Evolutionary conservation across 176 grass and related monocot genomes (phyloP).

Genomic region (Juncus effusus): DNA sequence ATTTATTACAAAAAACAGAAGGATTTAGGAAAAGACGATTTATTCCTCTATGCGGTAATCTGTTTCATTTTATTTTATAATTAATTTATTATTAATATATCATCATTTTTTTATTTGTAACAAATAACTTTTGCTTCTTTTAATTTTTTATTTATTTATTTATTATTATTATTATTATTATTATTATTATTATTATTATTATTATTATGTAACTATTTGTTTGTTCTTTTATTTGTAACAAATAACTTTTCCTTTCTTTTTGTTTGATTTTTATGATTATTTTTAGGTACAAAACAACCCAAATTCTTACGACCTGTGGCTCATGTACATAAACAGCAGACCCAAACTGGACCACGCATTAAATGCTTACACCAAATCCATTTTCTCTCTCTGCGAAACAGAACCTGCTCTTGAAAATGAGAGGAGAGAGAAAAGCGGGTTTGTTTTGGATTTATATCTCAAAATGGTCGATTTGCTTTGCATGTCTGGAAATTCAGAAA

Average conservation of each 20-base stretch:
- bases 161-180: too few species aligned
- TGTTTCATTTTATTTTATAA: constrained; percentile 32
- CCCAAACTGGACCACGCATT: constrained; percentile 72
- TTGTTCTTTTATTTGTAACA: constrained; percentile 13
- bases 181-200: constrained; percentile 11
- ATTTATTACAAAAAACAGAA: constrained; percentile 90
- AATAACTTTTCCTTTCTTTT: constrained; percentile 20
- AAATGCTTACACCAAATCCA: constrained; percentile 74
- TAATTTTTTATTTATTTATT: constrained; percentile 10
- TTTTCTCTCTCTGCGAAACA: constrained; percentile 67
- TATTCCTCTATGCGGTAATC: constrained; percentile 90
- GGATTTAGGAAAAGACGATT: constrained; percentile 86
- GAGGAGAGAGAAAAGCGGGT: constrained; percentile 68
- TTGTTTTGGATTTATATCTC: constrained; percentile 85
- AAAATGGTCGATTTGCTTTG: constrained; percentile 89
- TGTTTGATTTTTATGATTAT: constrained; percentile 50
- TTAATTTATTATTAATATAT: constrained; percentile 18
- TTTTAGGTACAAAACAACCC: constrained; percentile 86
- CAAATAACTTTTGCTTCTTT: constrained; percentile 19
- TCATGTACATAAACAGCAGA: constrained; percentile 99
- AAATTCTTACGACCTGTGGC: constrained; percentile 93
- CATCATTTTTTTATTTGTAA: neutral
- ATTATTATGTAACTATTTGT: constrained; percentile 3
- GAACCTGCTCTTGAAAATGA: constrained; percentile 45
- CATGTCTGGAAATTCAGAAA: constrained; percentile 69